Conservation (phyloP, 345 rosid species). For the Xanthoceras sorbifolium region DNA sequence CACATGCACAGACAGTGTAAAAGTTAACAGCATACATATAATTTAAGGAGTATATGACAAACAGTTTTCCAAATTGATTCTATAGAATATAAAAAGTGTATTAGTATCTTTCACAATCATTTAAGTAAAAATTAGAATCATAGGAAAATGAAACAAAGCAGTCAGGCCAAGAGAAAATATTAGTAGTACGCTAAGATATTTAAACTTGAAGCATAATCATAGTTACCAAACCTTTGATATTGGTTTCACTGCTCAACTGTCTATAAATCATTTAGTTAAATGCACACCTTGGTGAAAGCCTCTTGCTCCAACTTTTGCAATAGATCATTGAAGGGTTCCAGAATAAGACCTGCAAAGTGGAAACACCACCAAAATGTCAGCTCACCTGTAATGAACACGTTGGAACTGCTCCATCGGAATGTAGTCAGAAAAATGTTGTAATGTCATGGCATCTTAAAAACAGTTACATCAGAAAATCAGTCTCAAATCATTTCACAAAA, state of each 20-base stretch:
- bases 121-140: no score
- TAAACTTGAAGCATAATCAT: not conserved
- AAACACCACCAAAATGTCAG: not conserved
- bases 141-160: not conserved
- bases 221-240: not conserved
- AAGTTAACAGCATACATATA: not conserved
- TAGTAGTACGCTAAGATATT: not conserved
- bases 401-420: not conserved
- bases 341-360: constrained; percentile 57
- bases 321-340: constrained; percentile 65
- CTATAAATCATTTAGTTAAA: not conserved
- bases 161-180: not conserved
- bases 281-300: constrained; percentile 68
- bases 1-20: not conserved
- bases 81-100: not conserved
- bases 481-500: not conserved
- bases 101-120: not conserved
- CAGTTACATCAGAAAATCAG: not conserved
- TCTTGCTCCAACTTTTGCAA: constrained; percentile 70
- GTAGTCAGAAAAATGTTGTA: not conserved
- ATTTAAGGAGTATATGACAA: not conserved
- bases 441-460: not conserved
- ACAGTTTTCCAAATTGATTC: not conserved
- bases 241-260: not conserved
- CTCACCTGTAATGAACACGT: not conserved